These are phyloP conservation scores for Solanum chilense DNA, from an alignment of 257 asterid species.

Conservation along the genomic window DNA sequence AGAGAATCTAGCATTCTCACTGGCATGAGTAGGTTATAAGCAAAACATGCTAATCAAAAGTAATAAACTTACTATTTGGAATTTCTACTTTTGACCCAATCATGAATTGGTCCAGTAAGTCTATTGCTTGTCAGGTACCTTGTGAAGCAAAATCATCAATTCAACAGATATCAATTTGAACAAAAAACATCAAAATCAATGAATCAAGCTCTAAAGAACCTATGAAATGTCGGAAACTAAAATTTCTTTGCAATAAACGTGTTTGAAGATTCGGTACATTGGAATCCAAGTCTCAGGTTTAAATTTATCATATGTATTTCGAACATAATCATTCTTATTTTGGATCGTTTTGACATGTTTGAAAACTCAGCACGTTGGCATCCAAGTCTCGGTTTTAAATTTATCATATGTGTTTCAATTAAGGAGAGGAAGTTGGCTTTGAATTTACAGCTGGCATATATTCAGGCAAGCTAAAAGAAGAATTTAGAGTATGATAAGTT, in stretches of 20 bases:
- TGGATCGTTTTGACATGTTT: too few species aligned
- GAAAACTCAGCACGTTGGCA: not conserved
- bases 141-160: not conserved
- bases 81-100: constrained; percentile 17
- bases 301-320: not conserved
- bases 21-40: not conserved
- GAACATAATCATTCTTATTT: too few species aligned
- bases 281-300: not conserved
- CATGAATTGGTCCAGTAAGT: constrained; percentile 33
- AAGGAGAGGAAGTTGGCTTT: not conserved
- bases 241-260: not conserved
- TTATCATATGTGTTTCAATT: not conserved
- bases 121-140: constrained; percentile 47
- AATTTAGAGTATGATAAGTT: not conserved
- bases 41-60: not conserved
- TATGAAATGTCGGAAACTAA: not conserved
- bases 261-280: not conserved
- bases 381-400: not conserved
- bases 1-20: not conserved
- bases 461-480: not conserved
- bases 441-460: not conserved
- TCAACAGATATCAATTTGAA: not conserved
- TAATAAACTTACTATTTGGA: constrained; percentile 14
- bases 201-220: not conserved
- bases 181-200: not conserved